These are phyloP conservation scores for Cystobasidium slooffiae DNA, from an alignment of 1,284 basidiomycete species.

Conservation along the genomic window DNA sequence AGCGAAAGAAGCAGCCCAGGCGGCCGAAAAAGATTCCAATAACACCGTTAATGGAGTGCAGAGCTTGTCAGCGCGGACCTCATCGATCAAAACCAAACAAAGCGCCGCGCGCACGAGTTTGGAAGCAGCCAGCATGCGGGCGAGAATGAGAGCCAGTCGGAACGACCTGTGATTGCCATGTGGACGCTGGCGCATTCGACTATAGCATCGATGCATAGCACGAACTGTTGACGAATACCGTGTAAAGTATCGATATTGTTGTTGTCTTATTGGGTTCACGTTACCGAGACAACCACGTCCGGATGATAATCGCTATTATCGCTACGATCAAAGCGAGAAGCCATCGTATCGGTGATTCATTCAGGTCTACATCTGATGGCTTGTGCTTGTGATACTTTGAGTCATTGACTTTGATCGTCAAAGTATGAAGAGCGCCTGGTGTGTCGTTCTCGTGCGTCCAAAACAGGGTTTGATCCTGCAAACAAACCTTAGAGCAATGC, in stretches of 20 bases:
- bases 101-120: constrained; percentile 8
- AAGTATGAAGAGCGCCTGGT: constrained; percentile 46
- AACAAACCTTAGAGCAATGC: background rate
- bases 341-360: constrained; percentile 16
- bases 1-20: constrained; percentile 43
- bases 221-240: too few species aligned
- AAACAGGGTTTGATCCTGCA: constrained; percentile 49
- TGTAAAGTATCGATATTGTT: background rate
- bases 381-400: constrained; percentile 2
- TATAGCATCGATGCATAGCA: too few species aligned
- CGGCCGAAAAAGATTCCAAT: background rate
- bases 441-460: constrained; percentile 43
- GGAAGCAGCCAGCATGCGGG: constrained; percentile 37
- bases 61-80: background rate
- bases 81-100: background rate
- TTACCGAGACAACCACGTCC: too few species aligned
- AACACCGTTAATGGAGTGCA: too few species aligned
- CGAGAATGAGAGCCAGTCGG: constrained; percentile 20
- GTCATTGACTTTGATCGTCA: constrained; percentile 17
- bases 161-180: background rate
- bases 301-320: background rate
- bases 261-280: background rate
- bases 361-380: constrained; percentile 22
- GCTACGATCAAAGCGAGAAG: background rate
- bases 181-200: too few species aligned